Base-by-base conservation (phyloP, 1,284 basidiomycete species). In the Rugosomyces carneus region DNA sequence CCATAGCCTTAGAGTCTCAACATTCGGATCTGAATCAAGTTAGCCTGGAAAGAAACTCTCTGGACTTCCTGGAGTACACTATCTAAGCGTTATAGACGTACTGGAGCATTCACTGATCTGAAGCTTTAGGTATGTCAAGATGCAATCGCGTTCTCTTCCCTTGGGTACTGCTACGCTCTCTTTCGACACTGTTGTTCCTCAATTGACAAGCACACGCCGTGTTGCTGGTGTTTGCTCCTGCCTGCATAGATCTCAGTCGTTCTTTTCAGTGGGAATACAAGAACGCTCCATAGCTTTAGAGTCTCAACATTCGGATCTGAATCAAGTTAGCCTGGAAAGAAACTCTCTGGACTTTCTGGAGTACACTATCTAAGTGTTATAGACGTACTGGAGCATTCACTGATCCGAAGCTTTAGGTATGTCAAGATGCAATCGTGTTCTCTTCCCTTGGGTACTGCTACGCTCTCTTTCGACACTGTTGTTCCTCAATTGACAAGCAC, bases 341-440 rank as follows among this genome's bases (percentile, higher is more conserved):
- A 84, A 84, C 52, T 87, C 86, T 1, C 73, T 75, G 55, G 84
- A 89, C 57, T 90, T 89, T 60, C 60, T 89, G 11, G 84, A 87
- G 88, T 88, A 50, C 57, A 75, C 61, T 18, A 9, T 13, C 42
- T 27, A 29, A n/a, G n/a, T n/a, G n/a, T n/a, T n/a, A n/a, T n/a
- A n/a, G n/a, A n/a, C n/a, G n/a, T n/a, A n/a, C n/a, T n/a, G n/a
- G n/a, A n/a, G n/a, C n/a, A n/a, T n/a, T n/a, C 7, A 21, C 41
- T 45, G 10, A 47, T 40, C 10, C 6, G 11, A n/a, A 27, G 21
- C 9, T 15, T 23, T 51, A 89, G 87, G 66, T 89, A 89, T 58
- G 76, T 76, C 31, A 84, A 78, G 60, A 87, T 89, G 81, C 85
- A 87, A 56, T 64, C 74, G 40, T 76, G 74, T 51, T 73, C 78